A percentile compares a stretch with the other conserved stretches of the same genome.
Evolutionary conservation across 2,329 filamentous ascomycete species (phyloP).

Genomic region (Claviceps pazoutovae): DNA sequence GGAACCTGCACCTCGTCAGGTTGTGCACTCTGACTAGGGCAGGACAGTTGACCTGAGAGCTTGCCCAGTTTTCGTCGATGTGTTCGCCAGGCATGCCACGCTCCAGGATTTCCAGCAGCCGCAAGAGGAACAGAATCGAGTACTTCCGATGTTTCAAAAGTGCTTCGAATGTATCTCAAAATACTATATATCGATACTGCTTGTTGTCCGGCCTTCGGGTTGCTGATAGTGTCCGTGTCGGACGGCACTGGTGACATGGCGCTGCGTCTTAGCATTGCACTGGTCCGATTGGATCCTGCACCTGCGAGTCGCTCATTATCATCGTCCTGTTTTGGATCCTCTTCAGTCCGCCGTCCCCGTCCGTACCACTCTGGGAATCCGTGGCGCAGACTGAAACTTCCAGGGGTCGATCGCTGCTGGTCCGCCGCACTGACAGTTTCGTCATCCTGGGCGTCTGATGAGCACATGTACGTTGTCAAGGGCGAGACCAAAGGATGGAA

Average conservation of each 20-base stretch:
- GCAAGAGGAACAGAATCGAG: constrained; percentile 68
- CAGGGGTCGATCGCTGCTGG: constrained; percentile 69
- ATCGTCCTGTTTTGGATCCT: constrained; percentile 26
- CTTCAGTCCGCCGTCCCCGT: constrained; percentile 32
- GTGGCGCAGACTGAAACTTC: constrained; percentile 79
- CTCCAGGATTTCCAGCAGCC: constrained; percentile 76
- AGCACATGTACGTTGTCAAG: constrained; percentile 87
- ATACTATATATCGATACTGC: constrained; percentile 50
- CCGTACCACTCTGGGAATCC: constrained; percentile 86
- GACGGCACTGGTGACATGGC: constrained; percentile 18
- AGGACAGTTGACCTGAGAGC: constrained; percentile 6
- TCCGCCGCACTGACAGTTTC: constrained; percentile 75
- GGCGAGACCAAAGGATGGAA: constrained; percentile 91
- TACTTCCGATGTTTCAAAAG: constrained; percentile 65
- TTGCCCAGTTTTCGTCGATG: constrained; percentile 35
- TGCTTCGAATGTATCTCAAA: constrained; percentile 65
- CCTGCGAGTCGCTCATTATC: constrained; percentile 19
- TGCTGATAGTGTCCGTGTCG: constrained; percentile 18
- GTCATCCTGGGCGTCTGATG: constrained; percentile 59
- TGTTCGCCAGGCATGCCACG: constrained; percentile 86
- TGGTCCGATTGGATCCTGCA: constrained; percentile 13
- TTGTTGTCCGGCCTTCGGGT: constrained; percentile 26
- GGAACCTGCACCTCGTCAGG: background rate
- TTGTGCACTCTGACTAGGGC: background rate
- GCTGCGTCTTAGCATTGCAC: constrained; percentile 8